phyloP scores from a whole-genome alignment of 2,329 filamentous ascomycete species.

The Setomelanomma holmii region DNA sequence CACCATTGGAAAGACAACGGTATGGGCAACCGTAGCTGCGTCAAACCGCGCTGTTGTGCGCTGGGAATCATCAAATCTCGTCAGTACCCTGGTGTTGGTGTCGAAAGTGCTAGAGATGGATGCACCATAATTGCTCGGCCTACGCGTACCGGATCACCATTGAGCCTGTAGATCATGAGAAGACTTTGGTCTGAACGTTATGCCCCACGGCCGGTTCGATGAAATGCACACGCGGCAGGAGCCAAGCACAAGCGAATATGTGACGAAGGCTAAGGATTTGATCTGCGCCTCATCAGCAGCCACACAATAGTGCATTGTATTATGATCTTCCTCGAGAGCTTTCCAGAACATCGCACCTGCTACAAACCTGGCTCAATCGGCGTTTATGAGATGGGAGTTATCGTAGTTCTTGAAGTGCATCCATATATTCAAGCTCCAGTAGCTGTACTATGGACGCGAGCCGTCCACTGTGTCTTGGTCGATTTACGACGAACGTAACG shows the following conservation, averaged over 20 bases:
- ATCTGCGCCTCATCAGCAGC: conserved; percentile 2
- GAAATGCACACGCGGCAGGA: neutral
- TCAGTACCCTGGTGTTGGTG: no score
- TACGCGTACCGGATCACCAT: neutral
- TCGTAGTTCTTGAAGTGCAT: no score
- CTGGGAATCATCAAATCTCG: no score
- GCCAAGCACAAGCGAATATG: neutral
- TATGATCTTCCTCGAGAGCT: neutral
- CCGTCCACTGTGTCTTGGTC: no score
- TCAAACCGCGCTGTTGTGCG: no score
- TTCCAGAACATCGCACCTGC: conserved; percentile 9
- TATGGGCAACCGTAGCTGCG: no score
- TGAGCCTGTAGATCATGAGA: neutral
- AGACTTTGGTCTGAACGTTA: neutral
- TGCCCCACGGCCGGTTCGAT: neutral
- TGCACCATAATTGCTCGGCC: no score
- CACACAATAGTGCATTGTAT: conserved; percentile 1
- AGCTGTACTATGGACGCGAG: no score
- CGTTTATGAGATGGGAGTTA: neutral
- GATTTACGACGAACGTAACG: no score
- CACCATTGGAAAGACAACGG: no score
- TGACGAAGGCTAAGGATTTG: neutral
- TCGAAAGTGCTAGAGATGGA: no score
- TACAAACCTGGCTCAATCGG: neutral
- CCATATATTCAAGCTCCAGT: no score